These are phyloP conservation scores for Rhodotorula toruloides DNA, from an alignment of 768 basidiomycete genomes.

Conservation along the genomic window DNA sequence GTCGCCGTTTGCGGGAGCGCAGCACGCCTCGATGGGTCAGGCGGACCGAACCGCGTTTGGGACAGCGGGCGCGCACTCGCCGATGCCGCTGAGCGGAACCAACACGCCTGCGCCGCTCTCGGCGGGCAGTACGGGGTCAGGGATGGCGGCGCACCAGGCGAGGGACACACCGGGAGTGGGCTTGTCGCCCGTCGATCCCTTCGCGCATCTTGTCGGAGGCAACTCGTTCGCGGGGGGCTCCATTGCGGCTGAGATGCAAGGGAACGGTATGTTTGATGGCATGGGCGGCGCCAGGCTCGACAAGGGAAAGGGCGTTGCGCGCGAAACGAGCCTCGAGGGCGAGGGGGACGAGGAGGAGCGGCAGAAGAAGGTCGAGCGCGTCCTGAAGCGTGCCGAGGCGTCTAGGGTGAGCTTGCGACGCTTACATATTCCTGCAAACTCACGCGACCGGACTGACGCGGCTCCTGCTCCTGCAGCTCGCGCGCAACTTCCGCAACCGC, in stretches of 20 bases:
- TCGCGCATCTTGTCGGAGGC: background rate
- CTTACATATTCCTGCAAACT: background rate
- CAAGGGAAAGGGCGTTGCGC: constrained; percentile 29
- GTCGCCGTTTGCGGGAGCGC: background rate
- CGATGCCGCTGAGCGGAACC: background rate
- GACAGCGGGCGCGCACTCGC: background rate
- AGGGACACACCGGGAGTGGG: no score
- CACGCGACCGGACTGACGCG: background rate
- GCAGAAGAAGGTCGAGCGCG: constrained; percentile 19
- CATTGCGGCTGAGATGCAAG: no score
- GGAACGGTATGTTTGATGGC: background rate
- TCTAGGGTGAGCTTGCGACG: constrained; percentile 13
- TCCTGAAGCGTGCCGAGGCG: constrained; percentile 26
- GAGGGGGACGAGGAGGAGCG: background rate
- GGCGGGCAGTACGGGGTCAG: background rate
- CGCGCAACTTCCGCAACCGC: constrained; percentile 37
- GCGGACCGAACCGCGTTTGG: background rate
- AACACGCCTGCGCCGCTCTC: background rate
- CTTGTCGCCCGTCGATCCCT: no score
- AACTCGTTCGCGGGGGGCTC: background rate
- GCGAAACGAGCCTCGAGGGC: background rate
- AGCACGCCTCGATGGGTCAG: background rate
- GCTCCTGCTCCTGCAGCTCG: constrained; percentile 24
- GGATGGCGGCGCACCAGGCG: background rate
- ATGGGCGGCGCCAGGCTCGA: constrained; percentile 2